Base-by-base conservation (phyloP, 352 stramenopile species). In the Pythium inflatum region DNA sequence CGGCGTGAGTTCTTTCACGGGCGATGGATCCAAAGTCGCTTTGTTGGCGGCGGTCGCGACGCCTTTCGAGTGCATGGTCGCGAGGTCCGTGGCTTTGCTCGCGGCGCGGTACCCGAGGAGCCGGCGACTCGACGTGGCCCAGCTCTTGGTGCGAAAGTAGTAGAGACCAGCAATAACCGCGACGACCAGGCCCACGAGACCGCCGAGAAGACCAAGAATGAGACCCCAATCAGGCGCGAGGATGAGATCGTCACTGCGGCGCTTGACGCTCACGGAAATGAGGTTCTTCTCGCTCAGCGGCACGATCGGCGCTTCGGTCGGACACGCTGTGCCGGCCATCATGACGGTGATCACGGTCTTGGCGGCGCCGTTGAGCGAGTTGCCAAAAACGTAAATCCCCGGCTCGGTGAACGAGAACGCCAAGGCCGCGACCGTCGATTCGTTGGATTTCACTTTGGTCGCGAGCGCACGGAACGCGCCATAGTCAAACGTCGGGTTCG, bases 401-500 rank as follows among this genome's bases (percentile, higher is more conserved):
- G 90, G 30, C 0, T 92, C 77, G 0, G 71, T 82, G 56, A 98
- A 98, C 2, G 92, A 91, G 58, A 97, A 97, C 0, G 87, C 88
- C 68, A 98, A 98, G 0, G 85, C 75, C 1, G 87, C 77, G 4
- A 98, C 82, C 0, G 71, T 76, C 11, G 74, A 82, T 1, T 63
- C 25, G 38, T 93, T 95, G 1, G 81, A 78, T 30, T 82, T 89
- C 27, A 92, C 67, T 43, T 83, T 86, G 2, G 81, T 69, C 5
- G 81, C 81, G 18, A 98, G 70, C 2, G 76, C 76, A 9, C 91
- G 79, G 68, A 98, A 98, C 5, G 78, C 78, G 18, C 86, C 86
- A 48, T 95, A 98, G 73, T 98, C 95, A 51, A 98, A 98, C 55
- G 76, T 87, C 7, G 82, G 76, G 54, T 98, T 98, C 5, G 92